These are phyloP conservation scores for Cordyceps militaris DNA, from an alignment of 2,329 filamentous ascomycete genomes.

Conservation along the genomic window DNA sequence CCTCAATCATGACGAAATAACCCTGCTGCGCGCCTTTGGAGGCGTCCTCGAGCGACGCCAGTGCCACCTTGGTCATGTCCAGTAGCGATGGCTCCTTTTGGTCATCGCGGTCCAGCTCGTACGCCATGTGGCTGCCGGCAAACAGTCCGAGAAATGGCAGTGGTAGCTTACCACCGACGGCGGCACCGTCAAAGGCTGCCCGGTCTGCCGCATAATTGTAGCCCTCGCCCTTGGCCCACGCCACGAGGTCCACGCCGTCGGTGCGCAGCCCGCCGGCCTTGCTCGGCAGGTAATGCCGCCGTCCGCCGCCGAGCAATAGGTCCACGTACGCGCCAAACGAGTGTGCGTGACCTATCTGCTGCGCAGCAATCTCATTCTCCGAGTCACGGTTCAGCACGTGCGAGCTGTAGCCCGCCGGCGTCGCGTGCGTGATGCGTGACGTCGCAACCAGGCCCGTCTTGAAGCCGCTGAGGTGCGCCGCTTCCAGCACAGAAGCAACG, in stretches of 20 bases:
- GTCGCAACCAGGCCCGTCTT: slow-evolving; percentile 20
- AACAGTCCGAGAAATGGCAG: slow-evolving; percentile 20
- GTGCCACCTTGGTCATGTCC: slow-evolving; percentile 17
- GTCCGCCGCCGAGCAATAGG: slow-evolving; percentile 20
- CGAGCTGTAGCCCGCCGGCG: slow-evolving; percentile 18
- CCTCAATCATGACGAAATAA: slow-evolving; percentile 22
- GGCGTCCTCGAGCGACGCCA: slow-evolving; percentile 16
- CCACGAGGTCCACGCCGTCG: slow-evolving; percentile 18
- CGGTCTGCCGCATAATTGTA: slow-evolving; percentile 18
- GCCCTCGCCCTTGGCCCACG: slow-evolving; percentile 18
- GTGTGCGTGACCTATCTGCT: slow-evolving; percentile 20
- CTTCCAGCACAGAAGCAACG: slow-evolving; percentile 20
- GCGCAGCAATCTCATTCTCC: slow-evolving; percentile 21
- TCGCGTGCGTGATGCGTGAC: slow-evolving; percentile 21
- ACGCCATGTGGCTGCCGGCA: slow-evolving; percentile 17
- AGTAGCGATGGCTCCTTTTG: slow-evolving; percentile 18
- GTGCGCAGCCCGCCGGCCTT: slow-evolving; percentile 16
- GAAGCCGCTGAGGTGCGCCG: slow-evolving; percentile 19
- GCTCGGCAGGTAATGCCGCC: slow-evolving; percentile 18
- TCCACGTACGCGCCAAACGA: slow-evolving; percentile 18
- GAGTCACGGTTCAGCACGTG: slow-evolving; percentile 20
- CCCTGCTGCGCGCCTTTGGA: slow-evolving; percentile 14
- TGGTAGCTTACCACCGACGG: slow-evolving; percentile 13
- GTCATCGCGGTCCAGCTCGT: slow-evolving; percentile 19
- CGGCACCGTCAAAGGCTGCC: slow-evolving; percentile 13